Evolutionary conservation across 2,329 filamentous ascomycete genomes (phyloP), one percentile per base, ranked within the genome.

Genomic region (Cladosporium halotolerans): DNA sequence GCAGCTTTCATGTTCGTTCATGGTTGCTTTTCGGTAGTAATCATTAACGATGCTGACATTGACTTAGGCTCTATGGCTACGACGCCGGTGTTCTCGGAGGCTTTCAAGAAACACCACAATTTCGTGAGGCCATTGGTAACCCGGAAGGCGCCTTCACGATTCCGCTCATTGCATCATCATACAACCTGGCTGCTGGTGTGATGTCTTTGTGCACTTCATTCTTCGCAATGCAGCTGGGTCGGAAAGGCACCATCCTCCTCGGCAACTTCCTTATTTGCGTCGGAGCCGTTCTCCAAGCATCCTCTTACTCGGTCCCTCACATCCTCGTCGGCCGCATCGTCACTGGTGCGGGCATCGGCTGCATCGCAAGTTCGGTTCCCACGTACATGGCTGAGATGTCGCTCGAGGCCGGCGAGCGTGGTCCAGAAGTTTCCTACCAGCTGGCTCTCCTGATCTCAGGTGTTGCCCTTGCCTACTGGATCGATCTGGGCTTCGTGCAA

Each of bases 91-190:
- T 56, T 5, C 44, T 56, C 9, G 54, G 54, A 5, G 54, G 54
- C 4, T 46, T 56, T 18, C 54, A 56, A n/a, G 50, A 49, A 28
- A 56, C 54, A 7, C 7, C 13, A 11, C 50, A 48, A 28, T 56
- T 56, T 40, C 50, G 49, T 3, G 45, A 44, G 13, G 81, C 81
- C n/a, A 77, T 76, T 4, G 55, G 69, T 8, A 54, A 54, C 16
- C 52, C 52, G 8, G 19, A 49, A 14, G 52, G 13, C 71, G 76
- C 57, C 72, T 77, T 63, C 66, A 59, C 62, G 47, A 63, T 64
- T 18, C 62, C 62, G 0, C 55, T 63, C 43, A 63, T 64, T 32
- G 61, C 58, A 4, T 52, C 61, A 4, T 57, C 57, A 41, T 63
- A 63, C 55, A 59, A 62, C 36, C 56, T 62, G 6, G 61, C 60